Conservation (phyloP, 257 asterid species). For the Gentiana macrophylla region DNA sequence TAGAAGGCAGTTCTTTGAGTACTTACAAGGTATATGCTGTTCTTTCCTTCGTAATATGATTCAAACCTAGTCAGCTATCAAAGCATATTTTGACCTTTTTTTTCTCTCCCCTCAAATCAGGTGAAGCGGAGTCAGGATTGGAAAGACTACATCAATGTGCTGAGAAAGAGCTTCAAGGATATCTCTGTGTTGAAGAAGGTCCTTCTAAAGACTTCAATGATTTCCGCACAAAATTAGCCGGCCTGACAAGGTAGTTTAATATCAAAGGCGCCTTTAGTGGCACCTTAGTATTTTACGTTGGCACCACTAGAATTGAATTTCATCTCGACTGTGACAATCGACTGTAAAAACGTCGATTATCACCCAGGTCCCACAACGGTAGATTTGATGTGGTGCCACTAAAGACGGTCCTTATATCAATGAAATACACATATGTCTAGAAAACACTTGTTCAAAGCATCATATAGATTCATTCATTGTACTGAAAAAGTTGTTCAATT, state of each 20-base stretch:
- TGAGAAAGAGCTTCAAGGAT: constrained; percentile 77
- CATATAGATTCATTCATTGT: too few species aligned
- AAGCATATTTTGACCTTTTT: constrained; percentile 9
- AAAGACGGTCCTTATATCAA: too few species aligned
- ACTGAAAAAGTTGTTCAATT: too few species aligned
- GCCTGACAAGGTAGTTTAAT: constrained; percentile 65
- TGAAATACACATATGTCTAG: too few species aligned
- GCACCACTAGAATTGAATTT: too few species aligned
- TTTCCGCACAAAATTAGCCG: constrained; percentile 88
- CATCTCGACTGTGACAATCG: too few species aligned
- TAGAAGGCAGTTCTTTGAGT: constrained; percentile 84
- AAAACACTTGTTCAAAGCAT: too few species aligned
- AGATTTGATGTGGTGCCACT: too few species aligned
- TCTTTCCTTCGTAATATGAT: constrained; percentile 2
- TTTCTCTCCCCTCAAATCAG: constrained; percentile 22
- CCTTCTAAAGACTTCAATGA: constrained; percentile 73
- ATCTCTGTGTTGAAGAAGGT: constrained; percentile 53
- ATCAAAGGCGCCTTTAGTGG: too few species aligned
- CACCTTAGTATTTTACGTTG: too few species aligned
- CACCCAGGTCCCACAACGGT: too few species aligned
- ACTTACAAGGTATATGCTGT: constrained; percentile 60
- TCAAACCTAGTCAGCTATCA: constrained; percentile 4
- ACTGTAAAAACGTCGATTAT: too few species aligned
- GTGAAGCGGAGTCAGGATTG: constrained; percentile 96
- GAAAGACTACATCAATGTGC: constrained; percentile 98